These are phyloP conservation scores for Paecilomyces formosus DNA, from an alignment of 2,329 filamentous ascomycete genomes.

Conservation along the genomic window DNA sequence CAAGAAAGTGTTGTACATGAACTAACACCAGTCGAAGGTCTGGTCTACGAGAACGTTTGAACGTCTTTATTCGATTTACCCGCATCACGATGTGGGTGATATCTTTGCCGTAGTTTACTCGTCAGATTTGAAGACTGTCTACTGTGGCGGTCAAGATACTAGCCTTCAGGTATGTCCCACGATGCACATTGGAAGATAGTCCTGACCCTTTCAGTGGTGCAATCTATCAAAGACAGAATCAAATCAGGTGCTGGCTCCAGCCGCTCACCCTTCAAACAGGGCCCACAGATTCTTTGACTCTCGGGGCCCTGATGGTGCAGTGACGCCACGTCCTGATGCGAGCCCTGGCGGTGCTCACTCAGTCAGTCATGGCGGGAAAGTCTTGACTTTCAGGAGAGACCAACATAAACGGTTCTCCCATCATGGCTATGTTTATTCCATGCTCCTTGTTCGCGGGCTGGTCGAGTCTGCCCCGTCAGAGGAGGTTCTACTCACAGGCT, in stretches of 20 bases:
- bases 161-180: conserved; percentile 61
- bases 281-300: conserved; percentile 93
- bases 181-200: background rate
- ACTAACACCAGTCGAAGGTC: conserved; percentile 40
- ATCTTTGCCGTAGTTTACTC: conserved; percentile 94
- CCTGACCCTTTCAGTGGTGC: conserved; percentile 57
- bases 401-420: conserved; percentile 86
- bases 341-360: conserved; percentile 42
- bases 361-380: conserved; percentile 51
- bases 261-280: conserved; percentile 65
- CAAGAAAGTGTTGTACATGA: background rate
- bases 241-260: conserved; percentile 57
- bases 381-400: conserved; percentile 72
- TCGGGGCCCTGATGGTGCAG: conserved; percentile 70
- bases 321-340: conserved; percentile 64
- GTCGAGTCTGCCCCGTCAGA: conserved; percentile 57
- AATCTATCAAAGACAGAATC: conserved; percentile 56
- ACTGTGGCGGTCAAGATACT: conserved; percentile 89
- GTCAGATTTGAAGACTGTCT: conserved; percentile 68
- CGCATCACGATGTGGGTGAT: conserved; percentile 88
- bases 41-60: conserved; percentile 75
- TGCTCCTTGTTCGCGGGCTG: conserved; percentile 74
- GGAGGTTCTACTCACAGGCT: conserved; percentile 82
- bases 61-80: conserved; percentile 83
- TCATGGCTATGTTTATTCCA: conserved; percentile 92